Evolutionary conservation across 495 filamentous ascomycete species (phyloP), one percentile per base, ranked within the genome.

Genomic region (Aspergillus bridgeri): DNA sequence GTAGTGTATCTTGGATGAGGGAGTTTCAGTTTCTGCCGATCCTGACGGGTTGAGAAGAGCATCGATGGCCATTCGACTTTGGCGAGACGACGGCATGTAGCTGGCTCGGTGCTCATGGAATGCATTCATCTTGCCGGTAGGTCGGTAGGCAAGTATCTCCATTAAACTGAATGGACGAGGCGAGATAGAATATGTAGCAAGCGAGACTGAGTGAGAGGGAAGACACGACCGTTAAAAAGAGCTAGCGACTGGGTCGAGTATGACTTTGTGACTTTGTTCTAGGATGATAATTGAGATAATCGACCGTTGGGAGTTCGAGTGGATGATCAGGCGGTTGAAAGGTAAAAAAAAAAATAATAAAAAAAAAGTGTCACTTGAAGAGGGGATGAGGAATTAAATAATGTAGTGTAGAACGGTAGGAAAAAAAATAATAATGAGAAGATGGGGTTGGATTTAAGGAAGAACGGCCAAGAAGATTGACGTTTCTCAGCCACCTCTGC

Each of bases 41-140:
- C 51, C 58, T 11, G 67, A 57, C 6, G 69, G 72, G 38, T 77
- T 77, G 7, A 77, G 57, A 18, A 77, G 57, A 8, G 71, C 64
- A 55, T 75, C 72, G 54, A 77, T 77, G 38, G 71, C 73, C 71
- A 77, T 77, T 47, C 65, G 66, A 54, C 69, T 71, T 62, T 69
- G 68, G 8, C 69, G 69, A 44, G 61, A 53, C 29, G 69, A 58
- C 19, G 61, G 60, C 48, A 64, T 61, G 22, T 60, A 63, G 53
- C 44, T 54, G 9, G 63, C 29, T 29, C 60, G 60, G 48, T 61
- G 62, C 52, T 55, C 56, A 53, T 52, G 64, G 23, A 56, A 55
- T 58, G 57, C 61, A 58, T 56, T 33, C 60, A 56, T 64, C 44
- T 23, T 54, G 27, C 6, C 11, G 5, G 33, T 25, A 15, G 23